A percentile compares a stretch with the other conserved stretches of the same genome.
Conservation (phyloP, 331 rosid genomes). For the Acacia pycnantha region DNA sequence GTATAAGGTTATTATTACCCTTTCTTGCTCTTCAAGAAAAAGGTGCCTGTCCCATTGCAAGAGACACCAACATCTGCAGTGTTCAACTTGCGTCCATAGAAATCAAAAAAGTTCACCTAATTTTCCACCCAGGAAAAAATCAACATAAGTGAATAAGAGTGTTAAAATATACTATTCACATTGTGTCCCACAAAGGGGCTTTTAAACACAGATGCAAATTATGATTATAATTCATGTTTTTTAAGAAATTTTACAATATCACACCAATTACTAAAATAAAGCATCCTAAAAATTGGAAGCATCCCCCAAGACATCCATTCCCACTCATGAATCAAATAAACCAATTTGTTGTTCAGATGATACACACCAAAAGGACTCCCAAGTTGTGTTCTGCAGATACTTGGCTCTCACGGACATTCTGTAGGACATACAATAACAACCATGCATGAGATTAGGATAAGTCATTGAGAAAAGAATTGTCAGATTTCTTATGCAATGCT, state of each 20-base stretch:
- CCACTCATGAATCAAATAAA: background rate
- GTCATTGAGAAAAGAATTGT: background rate
- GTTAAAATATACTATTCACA: slow-evolving; percentile 6
- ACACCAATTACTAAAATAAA: background rate
- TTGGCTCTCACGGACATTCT: slow-evolving; percentile 54
- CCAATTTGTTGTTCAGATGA: slow-evolving; percentile 5
- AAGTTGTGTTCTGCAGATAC: slow-evolving; percentile 62
- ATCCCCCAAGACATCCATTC: background rate
- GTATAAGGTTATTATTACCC: slow-evolving; percentile 50
- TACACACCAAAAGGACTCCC: slow-evolving; percentile 88
- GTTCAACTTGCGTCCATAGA: slow-evolving; percentile 91
- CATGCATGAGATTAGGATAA: slow-evolving; percentile 3
- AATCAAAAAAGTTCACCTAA: slow-evolving; percentile 85
- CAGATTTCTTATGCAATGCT: background rate
- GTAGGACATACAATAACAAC: slow-evolving; percentile 30
- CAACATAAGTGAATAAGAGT: background rate
- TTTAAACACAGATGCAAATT: slow-evolving; percentile 2
- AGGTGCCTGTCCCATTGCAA: slow-evolving; percentile 72
- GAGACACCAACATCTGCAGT: slow-evolving; percentile 93
- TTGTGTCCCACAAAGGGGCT: slow-evolving; percentile 4
- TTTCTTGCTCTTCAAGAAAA: slow-evolving; percentile 65
- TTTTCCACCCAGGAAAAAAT: slow-evolving; percentile 6
- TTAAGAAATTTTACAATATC: background rate
- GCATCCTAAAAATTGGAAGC: background rate
- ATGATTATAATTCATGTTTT: background rate